These are phyloP conservation scores for Betula pendula DNA, from an alignment of 306 rosid genomes.

Conservation along the genomic window DNA sequence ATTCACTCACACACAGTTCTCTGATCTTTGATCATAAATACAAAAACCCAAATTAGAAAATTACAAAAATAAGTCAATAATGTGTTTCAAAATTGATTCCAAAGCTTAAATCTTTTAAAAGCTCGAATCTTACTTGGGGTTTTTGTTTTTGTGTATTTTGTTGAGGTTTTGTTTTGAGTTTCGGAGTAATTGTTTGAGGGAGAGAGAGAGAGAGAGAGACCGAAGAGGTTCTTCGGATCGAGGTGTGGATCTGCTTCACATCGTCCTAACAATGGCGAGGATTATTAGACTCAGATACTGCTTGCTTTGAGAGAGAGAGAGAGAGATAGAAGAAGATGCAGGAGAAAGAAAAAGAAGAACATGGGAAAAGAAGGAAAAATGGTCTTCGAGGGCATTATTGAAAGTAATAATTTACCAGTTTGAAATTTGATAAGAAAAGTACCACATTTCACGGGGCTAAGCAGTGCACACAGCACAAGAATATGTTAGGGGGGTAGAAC, in stretches of 20 bases:
- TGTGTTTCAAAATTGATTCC: background rate
- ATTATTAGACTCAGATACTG: slow-evolving; percentile 10
- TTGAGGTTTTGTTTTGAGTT: background rate
- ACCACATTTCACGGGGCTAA: too few relatives aligned
- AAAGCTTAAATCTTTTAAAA: background rate
- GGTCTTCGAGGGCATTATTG: too few relatives aligned
- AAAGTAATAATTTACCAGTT: too few relatives aligned
- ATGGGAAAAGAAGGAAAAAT: too few relatives aligned
- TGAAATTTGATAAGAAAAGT: too few relatives aligned
- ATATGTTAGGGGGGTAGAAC: too few relatives aligned
- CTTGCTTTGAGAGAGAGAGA: background rate
- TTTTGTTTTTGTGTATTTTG: background rate
- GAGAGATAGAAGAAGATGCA: background rate
- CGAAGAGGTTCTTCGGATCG: slow-evolving; percentile 3
- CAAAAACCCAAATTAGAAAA: background rate
- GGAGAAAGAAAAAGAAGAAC: too few relatives aligned
- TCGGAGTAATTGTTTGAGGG: background rate
- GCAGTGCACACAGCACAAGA: too few relatives aligned
- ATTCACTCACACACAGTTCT: slow-evolving; percentile 31
- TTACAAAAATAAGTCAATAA: background rate
- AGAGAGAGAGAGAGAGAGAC: background rate
- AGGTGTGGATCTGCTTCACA: slow-evolving; percentile 20
- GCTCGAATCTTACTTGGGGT: background rate
- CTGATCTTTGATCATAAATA: background rate
- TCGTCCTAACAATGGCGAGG: slow-evolving; percentile 13